These are phyloP conservation scores for Xylaria sp. DNA, from an alignment of 495 filamentous ascomycete genomes.

Conservation along the genomic window DNA sequence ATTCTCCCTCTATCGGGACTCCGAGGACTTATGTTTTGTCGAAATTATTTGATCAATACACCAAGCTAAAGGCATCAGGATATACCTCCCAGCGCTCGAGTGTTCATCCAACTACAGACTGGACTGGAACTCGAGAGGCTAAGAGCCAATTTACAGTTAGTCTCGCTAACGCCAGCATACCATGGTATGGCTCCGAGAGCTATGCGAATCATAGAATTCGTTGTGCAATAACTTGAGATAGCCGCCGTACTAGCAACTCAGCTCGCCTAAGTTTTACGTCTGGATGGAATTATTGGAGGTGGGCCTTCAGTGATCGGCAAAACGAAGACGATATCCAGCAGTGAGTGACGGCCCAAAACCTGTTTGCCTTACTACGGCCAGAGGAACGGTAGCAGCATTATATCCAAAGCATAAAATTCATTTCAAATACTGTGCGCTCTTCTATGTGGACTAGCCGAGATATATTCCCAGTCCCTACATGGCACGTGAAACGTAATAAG, in stretches of 20 bases:
- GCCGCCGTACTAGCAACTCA: not conserved
- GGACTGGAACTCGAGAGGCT: not conserved
- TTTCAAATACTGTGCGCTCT: slow-evolving; percentile 8
- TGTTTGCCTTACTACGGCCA: not conserved
- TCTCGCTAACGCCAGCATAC: not conserved
- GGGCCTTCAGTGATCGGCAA: not conserved
- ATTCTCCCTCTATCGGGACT: not conserved
- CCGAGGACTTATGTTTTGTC: too few species aligned
- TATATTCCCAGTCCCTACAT: not conserved
- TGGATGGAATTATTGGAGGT: not conserved
- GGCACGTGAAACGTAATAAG: slow-evolving; percentile 17
- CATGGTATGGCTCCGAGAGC: not conserved
- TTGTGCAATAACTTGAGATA: not conserved
- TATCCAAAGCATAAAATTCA: slow-evolving; percentile 19
- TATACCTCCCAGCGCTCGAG: not conserved
- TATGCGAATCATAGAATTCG: not conserved
- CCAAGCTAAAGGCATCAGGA: not conserved
- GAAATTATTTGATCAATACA: not conserved
- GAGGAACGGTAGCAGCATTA: not conserved
- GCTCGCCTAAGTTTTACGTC: not conserved
- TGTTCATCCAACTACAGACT: not conserved
- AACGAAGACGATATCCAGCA: not conserved
- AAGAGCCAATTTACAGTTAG: not conserved
- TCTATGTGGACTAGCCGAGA: not conserved
- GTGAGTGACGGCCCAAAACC: slow-evolving; percentile 8